Evolutionary conservation across 1,139 yeast genomes (phyloP), one percentile per base, ranked within the genome.

Genomic region (Pichia norvegensis): DNA sequence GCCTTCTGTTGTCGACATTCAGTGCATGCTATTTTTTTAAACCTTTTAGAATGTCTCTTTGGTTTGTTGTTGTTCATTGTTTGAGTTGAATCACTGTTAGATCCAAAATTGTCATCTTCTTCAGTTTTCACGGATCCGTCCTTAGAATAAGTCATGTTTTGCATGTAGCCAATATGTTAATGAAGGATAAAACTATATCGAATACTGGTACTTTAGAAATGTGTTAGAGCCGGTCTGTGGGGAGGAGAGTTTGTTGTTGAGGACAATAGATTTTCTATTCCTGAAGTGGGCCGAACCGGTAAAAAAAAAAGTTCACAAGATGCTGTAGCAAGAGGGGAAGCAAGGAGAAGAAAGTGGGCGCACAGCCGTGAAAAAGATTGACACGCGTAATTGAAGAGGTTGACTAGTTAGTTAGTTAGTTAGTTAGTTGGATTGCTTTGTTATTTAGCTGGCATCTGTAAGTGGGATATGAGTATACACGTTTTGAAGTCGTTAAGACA

Each of bases 1-100:
- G 92, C 72, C 65, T 92, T 92, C 62, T 92, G 98, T 64, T 92
- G 98, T 19, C 98, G 76, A 61, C 98, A 92, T 60, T 90, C 96
- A 2, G 86, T 88, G 68, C 98, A 92, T 0, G 97, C 97, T 63
- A 88, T 80, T 51, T 81, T 74, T 59, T 81, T 81, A 10, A 43
- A 46, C 33, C 46, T 48, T 33, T 48, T 47, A 4, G 42, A 16
- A 21, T 37, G 43, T 22, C 27, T 36, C 9, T 21, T 20, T 29
- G 31, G 6, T 17, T 31, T n/a, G 8, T 17, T 29, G 23, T 16
- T 23, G 17, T 19, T n/a, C 22, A 14, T 36, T 3, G n/a, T 22
- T 14, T 23, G 21, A n/a, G 39, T 25, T 22, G 40, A 37, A 16
- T 37, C 40, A 11, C 31, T 23, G 11, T 37, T 10, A 16, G 40